Percentiles rank a stretch among this genome's conserved stretches.
These are phyloP conservation scores for Phytomonas francai DNA, from an alignment of 208 protist species.

Conservation along the genomic window DNA sequence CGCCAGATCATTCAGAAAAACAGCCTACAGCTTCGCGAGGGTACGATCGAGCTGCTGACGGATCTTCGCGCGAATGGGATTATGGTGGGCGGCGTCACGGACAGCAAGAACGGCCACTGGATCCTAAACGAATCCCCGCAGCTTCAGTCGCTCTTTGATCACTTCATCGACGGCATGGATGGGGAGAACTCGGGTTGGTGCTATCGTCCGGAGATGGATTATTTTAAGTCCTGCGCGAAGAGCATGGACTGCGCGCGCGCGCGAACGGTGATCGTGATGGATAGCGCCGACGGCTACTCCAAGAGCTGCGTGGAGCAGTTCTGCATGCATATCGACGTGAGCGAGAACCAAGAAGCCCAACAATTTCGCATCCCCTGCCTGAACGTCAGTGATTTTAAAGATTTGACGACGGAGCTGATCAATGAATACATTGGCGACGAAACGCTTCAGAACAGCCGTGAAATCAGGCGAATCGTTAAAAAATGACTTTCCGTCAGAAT, in stretches of 20 bases:
- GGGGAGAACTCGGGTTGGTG: slow-evolving; percentile 44
- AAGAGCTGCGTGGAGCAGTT: slow-evolving; percentile 69
- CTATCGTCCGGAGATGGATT: slow-evolving; percentile 82
- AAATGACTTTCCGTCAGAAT: background rate
- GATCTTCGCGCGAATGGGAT: slow-evolving; percentile 70
- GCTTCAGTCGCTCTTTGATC: slow-evolving; percentile 52
- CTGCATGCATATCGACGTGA: slow-evolving; percentile 69
- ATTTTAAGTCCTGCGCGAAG: slow-evolving; percentile 66
- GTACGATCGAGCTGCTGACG: slow-evolving; percentile 52
- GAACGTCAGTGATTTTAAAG: slow-evolving; percentile 26
- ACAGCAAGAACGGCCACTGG: slow-evolving; percentile 78
- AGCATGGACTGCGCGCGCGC: slow-evolving; percentile 42
- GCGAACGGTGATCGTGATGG: slow-evolving; percentile 74
- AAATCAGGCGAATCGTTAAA: background rate
- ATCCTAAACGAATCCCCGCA: slow-evolving; percentile 54
- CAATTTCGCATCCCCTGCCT: slow-evolving; percentile 30
- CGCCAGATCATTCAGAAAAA: slow-evolving; percentile 32
- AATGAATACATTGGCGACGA: slow-evolving; percentile 34
- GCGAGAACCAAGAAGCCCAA: slow-evolving; percentile 32
- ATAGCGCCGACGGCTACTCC: slow-evolving; percentile 73
- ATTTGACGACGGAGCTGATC: slow-evolving; percentile 52
- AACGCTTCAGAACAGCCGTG: slow-evolving; percentile 22
- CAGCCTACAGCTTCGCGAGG: slow-evolving; percentile 46
- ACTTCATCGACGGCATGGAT: slow-evolving; percentile 68
- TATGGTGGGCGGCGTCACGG: slow-evolving; percentile 71